Evolutionary conservation across 106 monocot genomes (phyloP).

Genomic region (Dendrobium officinale): DNA sequence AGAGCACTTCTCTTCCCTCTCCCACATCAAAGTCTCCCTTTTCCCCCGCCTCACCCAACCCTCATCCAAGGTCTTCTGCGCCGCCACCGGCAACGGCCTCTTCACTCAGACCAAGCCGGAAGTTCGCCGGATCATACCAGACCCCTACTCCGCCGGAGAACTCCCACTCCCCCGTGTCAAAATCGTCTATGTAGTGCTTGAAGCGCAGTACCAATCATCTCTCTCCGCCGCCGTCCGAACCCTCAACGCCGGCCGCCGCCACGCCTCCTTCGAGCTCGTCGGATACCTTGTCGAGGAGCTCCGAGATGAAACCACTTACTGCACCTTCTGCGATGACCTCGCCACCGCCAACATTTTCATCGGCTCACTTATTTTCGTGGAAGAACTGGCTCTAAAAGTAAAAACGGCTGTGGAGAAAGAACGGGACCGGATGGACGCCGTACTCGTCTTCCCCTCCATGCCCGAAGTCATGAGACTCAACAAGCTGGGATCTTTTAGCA

Average conservation of each 20-base stretch:
- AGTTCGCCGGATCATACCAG: conserved; percentile 55
- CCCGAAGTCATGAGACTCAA: conserved; percentile 80
- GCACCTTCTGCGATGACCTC: conserved; percentile 50
- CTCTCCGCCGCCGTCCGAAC: conserved; percentile 47
- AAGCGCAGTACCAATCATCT: conserved; percentile 73
- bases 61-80: not conserved
- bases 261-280: conserved; percentile 54
- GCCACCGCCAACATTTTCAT: conserved; percentile 64
- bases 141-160: not conserved
- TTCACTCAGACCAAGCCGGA: conserved; percentile 74
- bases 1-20: conserved; percentile 23
- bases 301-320: conserved; percentile 48
- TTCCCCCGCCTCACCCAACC: conserved; percentile 9
- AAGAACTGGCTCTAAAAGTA: conserved; percentile 57
- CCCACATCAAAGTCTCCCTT: conserved; percentile 28
- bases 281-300: conserved; percentile 79
- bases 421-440: conserved; percentile 60
- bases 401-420: conserved; percentile 59
- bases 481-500: conserved; percentile 75
- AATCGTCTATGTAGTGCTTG: conserved; percentile 71
- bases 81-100: conserved; percentile 31
- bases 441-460: conserved; percentile 71
- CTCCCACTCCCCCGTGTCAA: conserved; percentile 44
- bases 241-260: conserved; percentile 34
- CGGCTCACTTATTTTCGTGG: conserved; percentile 68